Evolutionary conservation across 495 filamentous ascomycete species (phyloP), one percentile per base, ranked within the genome.

Genomic region (Neurospora tetrasperma): DNA sequence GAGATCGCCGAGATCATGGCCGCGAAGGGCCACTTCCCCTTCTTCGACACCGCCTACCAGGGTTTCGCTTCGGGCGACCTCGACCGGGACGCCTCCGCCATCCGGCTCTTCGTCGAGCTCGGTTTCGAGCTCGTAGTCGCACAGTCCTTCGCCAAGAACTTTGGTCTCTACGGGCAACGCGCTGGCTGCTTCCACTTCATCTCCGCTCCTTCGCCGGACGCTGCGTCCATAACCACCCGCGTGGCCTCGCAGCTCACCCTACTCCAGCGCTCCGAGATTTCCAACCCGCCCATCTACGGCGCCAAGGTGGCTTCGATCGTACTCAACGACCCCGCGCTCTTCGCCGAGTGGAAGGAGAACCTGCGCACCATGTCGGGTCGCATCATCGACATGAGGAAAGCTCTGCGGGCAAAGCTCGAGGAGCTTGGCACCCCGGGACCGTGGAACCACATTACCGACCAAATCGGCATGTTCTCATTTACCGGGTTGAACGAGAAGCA

Each of bases 381-480:
- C 54, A 98, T 99, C 79, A 93, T 90, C 71, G 88, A 89, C 77
- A 98, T 98, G 96, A 89, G 96, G 66, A 88, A 87, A 76, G 88
- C 88, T 16, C 79, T 99, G 75, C 85, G 92, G 16, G 80, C 82
- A 71, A 93, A 94, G 76, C 85, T 99, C 2, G 94, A 97, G 82
- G 88, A 90, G 75, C 79, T 93, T 41, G 90, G 88, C 3, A 98
- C 96, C 1, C 94, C 95, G 0, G 96, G 96, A 5, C 90, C 87
- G 12, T 99, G 96, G 96, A 91, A 93, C 72, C 96, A 99, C 82
- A 97, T 99, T 80, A 97, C 94, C 10, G 91, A 96, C 74, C 96
- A 99, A 87, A 99, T 99, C 81, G 96, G 96, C 78, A 99, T 99
- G 96, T 99, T 99, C 84, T 94, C 91, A 79, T 99, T 96, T 81